Evolutionary conservation across 352 stramenopile species (phyloP), one percentile per base, ranked within the genome.

Genomic region (Blastocystis sp.): DNA sequence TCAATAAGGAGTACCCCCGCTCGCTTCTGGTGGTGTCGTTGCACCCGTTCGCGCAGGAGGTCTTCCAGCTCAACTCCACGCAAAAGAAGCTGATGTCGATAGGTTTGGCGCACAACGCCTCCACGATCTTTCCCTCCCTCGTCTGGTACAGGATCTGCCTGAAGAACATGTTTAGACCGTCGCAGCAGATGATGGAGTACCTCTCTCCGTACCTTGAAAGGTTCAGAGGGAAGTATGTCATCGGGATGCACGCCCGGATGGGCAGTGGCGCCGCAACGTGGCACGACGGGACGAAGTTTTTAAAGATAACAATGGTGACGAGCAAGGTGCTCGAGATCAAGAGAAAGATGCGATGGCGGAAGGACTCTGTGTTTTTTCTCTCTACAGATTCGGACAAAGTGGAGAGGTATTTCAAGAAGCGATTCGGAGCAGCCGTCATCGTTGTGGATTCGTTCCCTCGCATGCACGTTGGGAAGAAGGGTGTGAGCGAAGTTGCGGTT

Each of bases 321-420:
- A 66, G n/a, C n/a, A 59, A 85, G 26, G 5, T 68, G 16, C 20
- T 39, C 11, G 34, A 37, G 9, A 85, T 85, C 63, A 24, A 65
- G 16, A 43, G 34, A 26, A 65, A 66, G 26, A 50, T 85, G 20
- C 54, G 30, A 47, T 41, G 41, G n/a, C 73, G 63, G 39, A 11
- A 4, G 2, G 63, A 85, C 18, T 20, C 54, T 1, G 3, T 53
- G 20, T 45, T 85, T 9, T 85, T 85, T 30, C 41, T 85, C 2
- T 85, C 73, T n/a, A 85, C 73, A 6, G 73, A 85, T 66, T 85
- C 73, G 55, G 73, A 85, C 8, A 41, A 41, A 30, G 20, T 66
- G 16, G 73, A 85, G 56, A 24, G 4, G 13, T 47, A 69, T 11
- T 26, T 85, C 9, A 41, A 24, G 37, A 68, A 65, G 30, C 47